These are phyloP conservation scores for Ajuga chamaepitys DNA, from an alignment of 257 asterid genomes.

Conservation along the genomic window DNA sequence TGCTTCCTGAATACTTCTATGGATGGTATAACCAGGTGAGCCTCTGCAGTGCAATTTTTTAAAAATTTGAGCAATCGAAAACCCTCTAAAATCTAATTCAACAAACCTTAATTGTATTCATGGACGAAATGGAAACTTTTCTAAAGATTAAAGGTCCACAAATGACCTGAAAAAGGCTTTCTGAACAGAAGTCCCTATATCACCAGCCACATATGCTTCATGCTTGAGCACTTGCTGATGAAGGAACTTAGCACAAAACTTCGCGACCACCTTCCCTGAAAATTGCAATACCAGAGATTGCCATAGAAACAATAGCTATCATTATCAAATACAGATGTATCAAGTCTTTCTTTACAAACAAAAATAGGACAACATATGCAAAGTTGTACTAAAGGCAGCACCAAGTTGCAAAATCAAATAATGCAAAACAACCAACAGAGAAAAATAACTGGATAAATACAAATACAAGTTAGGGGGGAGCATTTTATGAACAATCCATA, in stretches of 20 bases:
- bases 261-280: slow-evolving; percentile 91
- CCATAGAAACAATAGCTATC: slow-evolving; percentile 10
- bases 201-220: slow-evolving; percentile 79
- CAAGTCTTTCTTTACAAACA: background rate
- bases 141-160: slow-evolving; percentile 2
- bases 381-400: background rate
- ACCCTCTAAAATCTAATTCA: slow-evolving; percentile 2
- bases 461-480: too few species aligned
- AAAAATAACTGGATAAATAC: too few species aligned
- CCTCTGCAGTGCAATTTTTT: background rate
- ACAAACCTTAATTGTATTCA: background rate
- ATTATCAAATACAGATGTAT: background rate
- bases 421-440: too few species aligned
- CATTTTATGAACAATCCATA: too few species aligned
- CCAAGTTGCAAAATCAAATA: background rate
- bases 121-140: background rate
- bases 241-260: slow-evolving; percentile 94
- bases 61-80: background rate
- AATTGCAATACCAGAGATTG: slow-evolving; percentile 16
- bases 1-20: background rate
- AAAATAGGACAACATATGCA: background rate
- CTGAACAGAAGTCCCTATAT: slow-evolving; percentile 74
- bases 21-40: background rate
- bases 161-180: slow-evolving; percentile 84
- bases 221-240: slow-evolving; percentile 93